A percentile compares a stretch with the other conserved stretches of the same genome.
phyloP scores from a whole-genome alignment of 1,284 basidiomycete species.

The Cryptococcus deneoformans region DNA sequence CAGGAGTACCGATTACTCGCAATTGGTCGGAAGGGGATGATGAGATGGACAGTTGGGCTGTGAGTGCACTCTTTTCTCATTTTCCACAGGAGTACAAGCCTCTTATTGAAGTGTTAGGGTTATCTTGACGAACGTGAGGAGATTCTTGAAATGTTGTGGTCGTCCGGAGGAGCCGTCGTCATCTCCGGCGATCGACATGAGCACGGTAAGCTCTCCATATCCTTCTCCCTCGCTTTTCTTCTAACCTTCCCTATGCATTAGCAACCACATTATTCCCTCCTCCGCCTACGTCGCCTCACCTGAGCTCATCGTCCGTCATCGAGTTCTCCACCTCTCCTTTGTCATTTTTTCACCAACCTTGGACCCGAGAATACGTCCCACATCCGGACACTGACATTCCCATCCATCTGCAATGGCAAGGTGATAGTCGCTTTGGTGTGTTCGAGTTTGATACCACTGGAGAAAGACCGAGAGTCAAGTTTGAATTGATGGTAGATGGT shows the following conservation, averaged over 20 bases:
- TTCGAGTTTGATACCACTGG: slow-evolving; percentile 13
- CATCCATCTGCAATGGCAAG: slow-evolving; percentile 10
- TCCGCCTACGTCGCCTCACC: background rate
- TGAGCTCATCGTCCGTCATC: slow-evolving; percentile 6
- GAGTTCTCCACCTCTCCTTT: slow-evolving; percentile 16
- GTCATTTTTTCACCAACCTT: slow-evolving; percentile 13
- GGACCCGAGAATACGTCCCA: slow-evolving; percentile 6
- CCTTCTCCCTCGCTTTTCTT: no score
- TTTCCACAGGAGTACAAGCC: background rate
- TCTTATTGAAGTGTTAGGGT: slow-evolving; percentile 2
- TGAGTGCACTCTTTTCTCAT: background rate
- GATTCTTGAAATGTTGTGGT: slow-evolving; percentile 8
- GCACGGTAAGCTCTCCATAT: slow-evolving; percentile 5
- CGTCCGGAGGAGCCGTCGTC: slow-evolving; percentile 10
- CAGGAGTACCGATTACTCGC: slow-evolving; percentile 9
- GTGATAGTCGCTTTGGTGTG: slow-evolving; percentile 10
- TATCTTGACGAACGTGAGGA: slow-evolving; percentile 13
- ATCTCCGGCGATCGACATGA: slow-evolving; percentile 15
- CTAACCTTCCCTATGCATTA: background rate
- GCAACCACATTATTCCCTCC: slow-evolving; percentile 11
- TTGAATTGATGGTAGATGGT: slow-evolving; percentile 11
- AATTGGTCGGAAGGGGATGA: slow-evolving; percentile 13
- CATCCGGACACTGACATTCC: slow-evolving; percentile 12
- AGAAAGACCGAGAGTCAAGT: background rate
- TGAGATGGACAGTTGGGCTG: slow-evolving; percentile 13